Conservation (phyloP, 2,329 filamentous ascomycete genomes). For the Alternaria tenuissima region DNA sequence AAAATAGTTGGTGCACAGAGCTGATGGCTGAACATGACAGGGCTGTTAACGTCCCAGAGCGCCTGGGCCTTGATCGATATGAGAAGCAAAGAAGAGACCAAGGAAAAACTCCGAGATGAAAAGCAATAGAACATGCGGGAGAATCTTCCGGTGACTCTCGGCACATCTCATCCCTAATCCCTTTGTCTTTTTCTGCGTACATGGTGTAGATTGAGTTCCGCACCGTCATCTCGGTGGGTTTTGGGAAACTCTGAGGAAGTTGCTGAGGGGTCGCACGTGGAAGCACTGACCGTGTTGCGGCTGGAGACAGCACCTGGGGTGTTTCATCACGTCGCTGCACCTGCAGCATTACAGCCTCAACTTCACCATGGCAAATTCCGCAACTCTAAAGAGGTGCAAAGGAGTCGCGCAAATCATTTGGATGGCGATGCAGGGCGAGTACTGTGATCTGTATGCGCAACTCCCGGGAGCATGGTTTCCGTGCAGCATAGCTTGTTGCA, state of each 20-base stretch:
- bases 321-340: background rate
- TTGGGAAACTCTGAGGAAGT: background rate
- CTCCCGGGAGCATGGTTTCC: background rate
- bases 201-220: background rate
- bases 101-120: background rate
- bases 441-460: background rate
- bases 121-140: background rate
- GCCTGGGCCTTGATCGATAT: background rate
- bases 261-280: background rate
- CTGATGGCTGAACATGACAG: background rate
- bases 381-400: constrained; percentile 1
- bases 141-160: background rate
- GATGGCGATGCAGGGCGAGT: background rate
- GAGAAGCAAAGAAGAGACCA: background rate
- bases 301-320: background rate
- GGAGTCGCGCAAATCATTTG: background rate
- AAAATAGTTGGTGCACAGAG: background rate
- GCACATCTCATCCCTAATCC: background rate
- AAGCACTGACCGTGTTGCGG: background rate
- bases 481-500: background rate
- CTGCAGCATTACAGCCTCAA: background rate
- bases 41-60: background rate
- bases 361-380: constrained; percentile 1
- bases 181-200: too few relatives aligned
- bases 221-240: background rate